These are phyloP conservation scores for Eimeria praecox DNA, from an alignment of 169 alveolate genomes.

Conservation along the genomic window DNA sequence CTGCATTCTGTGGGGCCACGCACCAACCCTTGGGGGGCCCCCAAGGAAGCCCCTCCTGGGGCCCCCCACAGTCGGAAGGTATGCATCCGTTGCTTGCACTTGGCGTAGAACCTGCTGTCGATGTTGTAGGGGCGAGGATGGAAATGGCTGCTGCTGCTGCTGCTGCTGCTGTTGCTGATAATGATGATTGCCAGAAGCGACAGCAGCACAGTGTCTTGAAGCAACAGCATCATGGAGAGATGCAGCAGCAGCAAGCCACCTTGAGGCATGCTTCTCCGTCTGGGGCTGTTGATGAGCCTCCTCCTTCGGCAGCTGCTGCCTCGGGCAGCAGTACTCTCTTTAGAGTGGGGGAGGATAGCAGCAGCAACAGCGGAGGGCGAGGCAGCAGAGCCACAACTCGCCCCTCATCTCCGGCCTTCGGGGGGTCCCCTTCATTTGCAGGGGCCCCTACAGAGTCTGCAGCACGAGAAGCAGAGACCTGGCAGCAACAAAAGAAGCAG, in stretches of 20 bases:
- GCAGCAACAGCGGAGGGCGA: slow-evolving; percentile 17
- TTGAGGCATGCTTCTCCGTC: not conserved
- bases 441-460: slow-evolving; percentile 3
- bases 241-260: slow-evolving; percentile 33
- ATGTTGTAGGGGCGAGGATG: slow-evolving; percentile 46
- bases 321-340: not conserved
- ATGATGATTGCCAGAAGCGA: not conserved
- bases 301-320: slow-evolving; percentile 35
- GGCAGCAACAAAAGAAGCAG: slow-evolving; percentile 61
- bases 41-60: slow-evolving; percentile 40
- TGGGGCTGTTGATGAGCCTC: not conserved
- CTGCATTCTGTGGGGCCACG: slow-evolving; percentile 63
- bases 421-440: not conserved
- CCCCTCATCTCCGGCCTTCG: slow-evolving; percentile 51
- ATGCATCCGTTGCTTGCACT: slow-evolving; percentile 42
- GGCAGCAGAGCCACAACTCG: slow-evolving; percentile 49
- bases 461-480: not conserved
- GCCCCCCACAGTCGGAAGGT: slow-evolving; percentile 16
- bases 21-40: slow-evolving; percentile 11
- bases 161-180: slow-evolving; percentile 27
- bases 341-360: not conserved
- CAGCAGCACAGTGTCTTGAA: not conserved
- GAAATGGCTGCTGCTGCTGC: slow-evolving; percentile 76
- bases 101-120: slow-evolving; percentile 61
- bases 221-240: slow-evolving; percentile 13